Evolutionary conservation across 495 filamentous ascomycete species (phyloP).

Genomic region (Xylaria intraflava): DNA sequence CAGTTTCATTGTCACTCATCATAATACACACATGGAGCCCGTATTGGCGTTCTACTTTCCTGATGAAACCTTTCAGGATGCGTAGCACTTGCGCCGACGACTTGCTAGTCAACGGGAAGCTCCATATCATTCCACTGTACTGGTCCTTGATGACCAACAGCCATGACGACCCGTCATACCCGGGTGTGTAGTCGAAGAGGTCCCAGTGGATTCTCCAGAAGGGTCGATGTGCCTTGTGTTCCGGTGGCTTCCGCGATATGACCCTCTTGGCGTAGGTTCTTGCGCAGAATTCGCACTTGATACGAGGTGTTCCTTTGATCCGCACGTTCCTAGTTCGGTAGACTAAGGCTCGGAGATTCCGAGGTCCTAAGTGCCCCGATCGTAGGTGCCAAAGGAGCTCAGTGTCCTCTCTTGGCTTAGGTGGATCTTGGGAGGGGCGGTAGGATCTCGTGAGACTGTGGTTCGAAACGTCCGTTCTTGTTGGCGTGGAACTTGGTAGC

Average conservation of each 20-base stretch:
- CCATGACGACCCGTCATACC: not conserved
- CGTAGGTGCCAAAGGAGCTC: not conserved
- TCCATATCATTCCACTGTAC: not conserved
- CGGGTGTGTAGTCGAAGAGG: not conserved
- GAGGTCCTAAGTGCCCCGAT: not conserved
- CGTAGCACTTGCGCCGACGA: not conserved
- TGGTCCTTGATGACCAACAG: not conserved
- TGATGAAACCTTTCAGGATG: not conserved
- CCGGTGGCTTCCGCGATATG: not conserved
- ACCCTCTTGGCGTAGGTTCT: not conserved
- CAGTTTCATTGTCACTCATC: not conserved
- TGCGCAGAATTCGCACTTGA: not conserved
- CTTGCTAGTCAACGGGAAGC: not conserved
- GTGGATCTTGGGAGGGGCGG: not conserved
- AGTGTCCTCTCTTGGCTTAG: not conserved
- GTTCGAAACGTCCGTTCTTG: not conserved
- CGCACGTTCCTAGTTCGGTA: not conserved
- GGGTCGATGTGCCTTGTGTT: not conserved
- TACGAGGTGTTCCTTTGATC: not conserved
- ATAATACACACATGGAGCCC: not conserved
- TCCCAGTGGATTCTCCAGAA: not conserved
- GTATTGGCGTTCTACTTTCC: not conserved
- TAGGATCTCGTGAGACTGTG: too few relatives aligned
- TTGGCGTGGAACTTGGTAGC: not conserved
- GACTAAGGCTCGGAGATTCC: not conserved